These are phyloP conservation scores for Fusarium nelsonii DNA, from an alignment of 2,329 filamentous ascomycete genomes.

Conservation along the genomic window DNA sequence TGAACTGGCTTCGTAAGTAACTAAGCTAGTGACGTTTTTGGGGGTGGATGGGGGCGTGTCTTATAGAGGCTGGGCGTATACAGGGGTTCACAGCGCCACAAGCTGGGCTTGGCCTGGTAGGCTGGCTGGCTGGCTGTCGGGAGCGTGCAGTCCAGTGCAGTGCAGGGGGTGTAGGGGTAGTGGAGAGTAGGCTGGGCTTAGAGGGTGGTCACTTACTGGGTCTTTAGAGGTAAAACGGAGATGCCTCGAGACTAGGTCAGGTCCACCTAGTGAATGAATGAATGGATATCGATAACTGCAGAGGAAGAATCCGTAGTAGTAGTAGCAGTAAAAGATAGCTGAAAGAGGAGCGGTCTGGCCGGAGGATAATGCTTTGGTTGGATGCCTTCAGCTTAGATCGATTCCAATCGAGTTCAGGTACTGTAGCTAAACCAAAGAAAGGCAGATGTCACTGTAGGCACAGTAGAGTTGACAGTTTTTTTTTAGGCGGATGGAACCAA, in stretches of 20 bases:
- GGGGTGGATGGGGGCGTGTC: slow-evolving; percentile 42
- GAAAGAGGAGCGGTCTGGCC: slow-evolving; percentile 30
- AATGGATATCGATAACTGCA: slow-evolving; percentile 1
- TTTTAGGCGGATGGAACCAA: not conserved
- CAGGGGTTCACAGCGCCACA: slow-evolving; percentile 42
- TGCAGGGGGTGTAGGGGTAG: slow-evolving; percentile 3
- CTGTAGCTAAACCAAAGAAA: slow-evolving; percentile 5
- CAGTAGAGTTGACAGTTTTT: slow-evolving; percentile 3
- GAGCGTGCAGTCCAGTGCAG: not conserved
- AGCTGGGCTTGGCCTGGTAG: slow-evolving; percentile 8
- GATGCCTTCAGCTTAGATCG: slow-evolving; percentile 17
- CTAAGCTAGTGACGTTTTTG: slow-evolving; percentile 55
- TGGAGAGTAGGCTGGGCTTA: not conserved
- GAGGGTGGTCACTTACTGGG: slow-evolving; percentile 22
- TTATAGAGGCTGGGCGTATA: slow-evolving; percentile 60
- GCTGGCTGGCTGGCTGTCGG: not conserved
- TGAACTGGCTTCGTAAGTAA: slow-evolving; percentile 52
- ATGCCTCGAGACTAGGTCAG: slow-evolving; percentile 39
- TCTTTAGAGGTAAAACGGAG: slow-evolving; percentile 28
- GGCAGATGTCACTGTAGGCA: slow-evolving; percentile 24
- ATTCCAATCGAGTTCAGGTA: not conserved
- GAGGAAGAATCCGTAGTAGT: slow-evolving; percentile 7
- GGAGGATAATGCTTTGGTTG: slow-evolving; percentile 25
- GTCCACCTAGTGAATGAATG: slow-evolving; percentile 15
- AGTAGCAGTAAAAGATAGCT: not conserved